Evolutionary conservation across 2,329 filamentous ascomycete genomes (phyloP), one percentile per base, ranked within the genome.

Genomic region (Cytospora piceicola): DNA sequence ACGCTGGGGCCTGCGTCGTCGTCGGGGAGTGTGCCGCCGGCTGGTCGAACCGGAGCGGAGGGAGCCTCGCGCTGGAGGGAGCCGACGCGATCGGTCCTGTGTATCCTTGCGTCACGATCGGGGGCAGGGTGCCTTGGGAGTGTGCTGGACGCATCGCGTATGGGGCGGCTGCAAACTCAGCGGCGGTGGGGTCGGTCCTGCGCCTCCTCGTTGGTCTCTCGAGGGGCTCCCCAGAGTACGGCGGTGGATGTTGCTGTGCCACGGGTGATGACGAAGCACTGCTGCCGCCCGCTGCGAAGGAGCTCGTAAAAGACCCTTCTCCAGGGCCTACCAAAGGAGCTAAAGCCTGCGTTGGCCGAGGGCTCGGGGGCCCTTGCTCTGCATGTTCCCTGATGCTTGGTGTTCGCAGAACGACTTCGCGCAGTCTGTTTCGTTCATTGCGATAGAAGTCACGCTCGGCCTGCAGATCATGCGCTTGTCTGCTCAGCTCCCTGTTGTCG

Each of bases 371-470:
- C 5, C 80, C 82, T 58, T 80, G 77, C 62, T 80, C 81, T 4
- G 82, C 84, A 59, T 82, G 78, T 39, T 86, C 80, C 70, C 81
- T 81, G 69, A 85, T 82, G 34, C 83, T 82, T 2, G 87, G 84
- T 4, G 86, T 85, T 68, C 86, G 83, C 58, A 83, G 77, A 0
- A 93, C 80, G 39, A 92, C 77, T n/a, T 89, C 86, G 60, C 87
- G 83, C 68, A 94, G 84, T 58, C 90, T 86, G 72, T 93, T 89
- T 58, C 91, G 83, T 71, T 95, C 91, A 11, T 81, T 81, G 55
- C 88, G 85, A 74, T 94, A 94, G 74, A 88, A 92, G 66, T 94
- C 90, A 34, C 85, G 82, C 72, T 93, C 89, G 49, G 85, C 85
- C 67, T 83, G 82, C 36, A 84, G 67, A 11, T 86, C 82, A 36